Evolutionary conservation across 768 basidiomycete genomes (phyloP), one percentile per base, ranked within the genome.

Genomic region (Coprinopsis strossmayeri): DNA sequence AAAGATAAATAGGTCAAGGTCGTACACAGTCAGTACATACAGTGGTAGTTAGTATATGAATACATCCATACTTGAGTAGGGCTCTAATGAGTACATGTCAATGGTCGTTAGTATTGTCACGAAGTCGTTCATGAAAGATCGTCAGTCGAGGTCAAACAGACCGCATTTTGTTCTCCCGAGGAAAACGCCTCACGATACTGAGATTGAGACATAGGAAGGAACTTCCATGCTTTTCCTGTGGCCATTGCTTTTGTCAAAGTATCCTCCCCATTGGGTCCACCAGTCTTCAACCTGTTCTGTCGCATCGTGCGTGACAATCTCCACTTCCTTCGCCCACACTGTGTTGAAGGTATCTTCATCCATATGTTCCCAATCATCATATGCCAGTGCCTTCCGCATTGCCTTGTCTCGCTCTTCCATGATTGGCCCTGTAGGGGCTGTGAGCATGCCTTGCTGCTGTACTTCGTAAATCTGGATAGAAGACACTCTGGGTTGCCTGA

Each of bases 201-300:
- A 23, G 5, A 34, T 25, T n/a, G 21, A 32, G 4, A 35, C 45
- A 18, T 11, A 17, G 21, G 30, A 18, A 34, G 45, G 34, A 4
- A 35, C 11, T 9, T 32, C 45, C n/a, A 35, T 20, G 27, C 40
- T 42, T 26, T 42, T 42, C 23, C 40, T 42, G n/a, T 21, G n/a
- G 21, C 15, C n/a, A 26, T 34, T 46, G 5, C 35, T 38, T 7
- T 17, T 7, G 18, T 60, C 57, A 30, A 70, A 57, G 10, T 65
- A 50, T 17, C 59, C 53, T 2, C 69, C 70, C 66, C 69, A 73
- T 53, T 73, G 76, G 10, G 74, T 68, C 79, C 79, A 84, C 79
- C 79, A 83, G 56, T 81, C 78, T 30, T 79, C 79, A 20, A 77
- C 81, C 42, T 71, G 67, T 39, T 83, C 80, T 32, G 65, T 69